A percentile compares a stretch with the other conserved stretches of the same genome.
Conservation (phyloP, 2,329 filamentous ascomycete genomes). For the Fusarium nygamai region DNA sequence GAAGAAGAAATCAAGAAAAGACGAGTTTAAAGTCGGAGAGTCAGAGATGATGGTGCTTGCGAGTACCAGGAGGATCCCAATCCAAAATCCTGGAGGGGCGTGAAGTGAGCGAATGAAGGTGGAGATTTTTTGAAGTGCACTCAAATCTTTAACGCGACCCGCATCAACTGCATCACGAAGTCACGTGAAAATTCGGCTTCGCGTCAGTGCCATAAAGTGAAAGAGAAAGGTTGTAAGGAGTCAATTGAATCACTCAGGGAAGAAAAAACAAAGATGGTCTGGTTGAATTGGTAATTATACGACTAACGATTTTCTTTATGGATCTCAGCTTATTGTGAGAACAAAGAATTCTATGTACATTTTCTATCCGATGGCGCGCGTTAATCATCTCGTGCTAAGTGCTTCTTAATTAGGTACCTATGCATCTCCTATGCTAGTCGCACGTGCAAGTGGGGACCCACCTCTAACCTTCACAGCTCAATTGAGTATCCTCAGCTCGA, state of each 20-base stretch:
- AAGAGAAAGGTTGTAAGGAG: neutral
- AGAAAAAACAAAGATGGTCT: neutral
- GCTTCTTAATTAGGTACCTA: constrained; percentile 2
- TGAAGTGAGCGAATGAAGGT: constrained; percentile 12
- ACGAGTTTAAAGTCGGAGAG: neutral
- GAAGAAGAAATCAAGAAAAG: neutral
- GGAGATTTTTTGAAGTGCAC: constrained; percentile 20
- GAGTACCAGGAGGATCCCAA: constrained; percentile 9
- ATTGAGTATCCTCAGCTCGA: constrained; percentile 19
- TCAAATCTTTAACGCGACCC: constrained; percentile 29
- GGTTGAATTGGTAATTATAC: neutral
- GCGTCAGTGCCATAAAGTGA: neutral
- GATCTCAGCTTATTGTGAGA: neutral
- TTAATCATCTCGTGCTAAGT: constrained; percentile 19
- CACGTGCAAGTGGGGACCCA: constrained; percentile 42
- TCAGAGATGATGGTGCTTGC: neutral
- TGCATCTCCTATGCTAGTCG: neutral
- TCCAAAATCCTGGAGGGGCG: constrained; percentile 20
- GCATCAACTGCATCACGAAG: constrained; percentile 35
- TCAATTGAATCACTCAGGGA: neutral
- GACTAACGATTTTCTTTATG: neutral
- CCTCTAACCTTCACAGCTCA: constrained; percentile 8
- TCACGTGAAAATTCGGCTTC: constrained; percentile 33
- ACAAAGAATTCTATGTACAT: constrained; percentile 18
- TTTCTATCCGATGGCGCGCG: neutral